Conservation (phyloP, 2,329 filamentous ascomycete species). For the Exophiala sideris region DNA sequence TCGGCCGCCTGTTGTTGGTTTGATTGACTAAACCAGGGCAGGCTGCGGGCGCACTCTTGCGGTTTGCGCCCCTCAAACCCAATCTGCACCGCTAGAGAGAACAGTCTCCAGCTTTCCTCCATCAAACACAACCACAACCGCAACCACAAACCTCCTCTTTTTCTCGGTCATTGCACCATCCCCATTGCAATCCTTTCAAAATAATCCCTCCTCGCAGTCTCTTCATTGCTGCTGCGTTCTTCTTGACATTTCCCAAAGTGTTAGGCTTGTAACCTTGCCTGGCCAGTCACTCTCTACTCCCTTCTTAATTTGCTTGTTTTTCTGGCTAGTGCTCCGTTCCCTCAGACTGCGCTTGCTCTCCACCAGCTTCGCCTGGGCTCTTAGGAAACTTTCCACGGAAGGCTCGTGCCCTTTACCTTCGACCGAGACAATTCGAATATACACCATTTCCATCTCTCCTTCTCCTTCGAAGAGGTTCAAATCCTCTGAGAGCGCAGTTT, state of each 20-base stretch:
- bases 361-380: constrained; percentile 6
- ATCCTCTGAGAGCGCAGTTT: constrained; percentile 15
- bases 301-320: constrained; percentile 10
- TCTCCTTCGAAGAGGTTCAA: constrained; percentile 3
- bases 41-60: too few relatives aligned
- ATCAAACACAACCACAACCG: constrained; percentile 2
- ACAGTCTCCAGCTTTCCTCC: background rate
- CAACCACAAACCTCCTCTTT: constrained; percentile 7
- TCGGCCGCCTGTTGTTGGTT: too few relatives aligned
- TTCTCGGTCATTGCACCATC: constrained; percentile 9
- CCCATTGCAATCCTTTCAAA: background rate
- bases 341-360: constrained; percentile 3
- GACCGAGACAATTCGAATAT: constrained; percentile 9
- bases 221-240: constrained; percentile 3
- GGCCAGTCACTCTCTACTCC: constrained; percentile 9
- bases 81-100: background rate
- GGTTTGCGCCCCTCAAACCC: too few relatives aligned
- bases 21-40: too few relatives aligned
- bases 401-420: constrained; percentile 23
- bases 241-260: constrained; percentile 6
- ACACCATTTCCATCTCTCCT: constrained; percentile 12
- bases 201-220: constrained; percentile 6
- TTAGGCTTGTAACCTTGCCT: constrained; percentile 4
- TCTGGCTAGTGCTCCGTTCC: constrained; percentile 6
- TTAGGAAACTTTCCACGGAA: constrained; percentile 10